phyloP scores from a whole-genome alignment of 441 rosid species.

The Pelargonium cotyledonis region DNA sequence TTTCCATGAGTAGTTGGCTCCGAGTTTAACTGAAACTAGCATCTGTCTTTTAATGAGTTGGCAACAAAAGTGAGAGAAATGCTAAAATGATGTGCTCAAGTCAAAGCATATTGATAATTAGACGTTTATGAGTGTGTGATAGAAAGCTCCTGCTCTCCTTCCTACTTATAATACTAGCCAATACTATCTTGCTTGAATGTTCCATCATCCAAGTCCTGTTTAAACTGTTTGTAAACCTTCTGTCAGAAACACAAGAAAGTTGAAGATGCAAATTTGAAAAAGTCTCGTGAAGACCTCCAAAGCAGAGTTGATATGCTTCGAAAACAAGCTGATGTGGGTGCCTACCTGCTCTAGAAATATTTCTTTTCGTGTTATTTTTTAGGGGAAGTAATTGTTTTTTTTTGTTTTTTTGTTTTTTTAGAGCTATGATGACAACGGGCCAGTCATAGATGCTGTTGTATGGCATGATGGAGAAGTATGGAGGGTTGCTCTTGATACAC shows the following conservation, averaged over 20 bases:
- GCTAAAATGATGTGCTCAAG: background rate
- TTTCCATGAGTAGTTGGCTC: slow-evolving; percentile 3
- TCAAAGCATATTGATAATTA: background rate
- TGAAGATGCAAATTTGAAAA: slow-evolving; percentile 67
- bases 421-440: slow-evolving; percentile 93
- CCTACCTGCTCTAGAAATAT: slow-evolving; percentile 18
- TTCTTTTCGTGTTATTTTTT: slow-evolving; percentile 16
- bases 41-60: background rate
- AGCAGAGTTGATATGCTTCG: slow-evolving; percentile 66
- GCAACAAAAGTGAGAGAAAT: background rate
- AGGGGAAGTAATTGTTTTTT: slow-evolving; percentile 6
- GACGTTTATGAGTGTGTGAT: background rate
- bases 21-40: slow-evolving; percentile 9
- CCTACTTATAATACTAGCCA: background rate
- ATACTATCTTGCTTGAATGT: background rate
- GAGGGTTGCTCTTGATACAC: slow-evolving; percentile 94
- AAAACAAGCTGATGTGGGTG: slow-evolving; percentile 80
- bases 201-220: slow-evolving; percentile 11
- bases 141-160: slow-evolving; percentile 1
- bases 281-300: slow-evolving; percentile 73
- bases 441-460: slow-evolving; percentile 86
- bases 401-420: slow-evolving; percentile 20
- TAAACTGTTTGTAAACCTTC: slow-evolving; percentile 15
- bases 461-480: slow-evolving; percentile 97
- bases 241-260: slow-evolving; percentile 63